phyloP scores from a whole-genome alignment of 2,329 filamentous ascomycete species.

The Cladobotryum mycophilum region DNA sequence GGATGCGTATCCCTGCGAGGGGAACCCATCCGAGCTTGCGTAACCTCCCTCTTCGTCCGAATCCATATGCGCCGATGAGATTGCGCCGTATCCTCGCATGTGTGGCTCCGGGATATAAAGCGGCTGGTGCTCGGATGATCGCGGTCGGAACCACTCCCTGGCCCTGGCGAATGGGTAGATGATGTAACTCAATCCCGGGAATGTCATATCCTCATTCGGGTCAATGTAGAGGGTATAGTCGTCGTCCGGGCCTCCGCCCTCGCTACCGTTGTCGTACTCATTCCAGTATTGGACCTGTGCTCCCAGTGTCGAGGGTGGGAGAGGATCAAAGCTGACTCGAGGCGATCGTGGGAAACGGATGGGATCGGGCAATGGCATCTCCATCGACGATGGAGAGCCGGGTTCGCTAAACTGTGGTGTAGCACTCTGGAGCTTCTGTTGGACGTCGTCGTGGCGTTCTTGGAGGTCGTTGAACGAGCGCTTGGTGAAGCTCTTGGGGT shows the following conservation, averaged over 20 bases:
- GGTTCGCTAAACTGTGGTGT: conserved; percentile 35
- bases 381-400: conserved; percentile 31
- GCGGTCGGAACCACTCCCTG: conserved; percentile 41
- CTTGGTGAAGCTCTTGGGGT: conserved; percentile 65
- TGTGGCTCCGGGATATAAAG: conserved; percentile 11
- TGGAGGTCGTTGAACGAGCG: conserved; percentile 54
- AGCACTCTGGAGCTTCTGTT: conserved; percentile 40
- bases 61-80: conserved; percentile 25
- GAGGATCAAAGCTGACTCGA: conserved; percentile 23
- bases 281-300: conserved; percentile 63
- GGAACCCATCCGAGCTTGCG: conserved; percentile 47
- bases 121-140: conserved; percentile 20
- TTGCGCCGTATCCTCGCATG: conserved; percentile 26
- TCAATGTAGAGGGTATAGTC: conserved; percentile 70
- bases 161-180: conserved; percentile 44
- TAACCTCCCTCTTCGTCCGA: conserved; percentile 45
- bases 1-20: conserved; percentile 43
- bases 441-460: conserved; percentile 44
- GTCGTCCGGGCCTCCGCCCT: conserved; percentile 51
- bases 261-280: conserved; percentile 79
- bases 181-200: conserved; percentile 57
- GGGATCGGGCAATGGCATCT: conserved; percentile 14
- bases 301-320: conserved; percentile 24
- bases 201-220: conserved; percentile 54
- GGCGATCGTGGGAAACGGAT: not conserved